These are phyloP conservation scores for Boletus insuetus DNA, from an alignment of 768 basidiomycete genomes.

Conservation along the genomic window DNA sequence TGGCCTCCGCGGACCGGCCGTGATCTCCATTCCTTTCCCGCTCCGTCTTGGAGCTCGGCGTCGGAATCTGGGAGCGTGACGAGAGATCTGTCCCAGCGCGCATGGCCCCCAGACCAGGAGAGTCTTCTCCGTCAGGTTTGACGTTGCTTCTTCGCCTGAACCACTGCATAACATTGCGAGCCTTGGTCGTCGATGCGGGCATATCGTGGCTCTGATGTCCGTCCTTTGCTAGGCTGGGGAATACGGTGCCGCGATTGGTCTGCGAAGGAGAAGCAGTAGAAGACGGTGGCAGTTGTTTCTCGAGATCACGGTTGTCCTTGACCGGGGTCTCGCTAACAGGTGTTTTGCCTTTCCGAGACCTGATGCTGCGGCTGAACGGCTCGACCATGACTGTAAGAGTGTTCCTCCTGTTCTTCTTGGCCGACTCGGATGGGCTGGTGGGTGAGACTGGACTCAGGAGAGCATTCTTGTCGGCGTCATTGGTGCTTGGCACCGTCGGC, in stretches of 20 bases:
- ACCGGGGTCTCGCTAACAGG: conserved; percentile 36
- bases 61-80: conserved; percentile 31
- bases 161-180: conserved; percentile 98
- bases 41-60: conserved; percentile 26
- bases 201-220: conserved; percentile 36
- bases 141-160: conserved; percentile 74
- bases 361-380: conserved; percentile 55
- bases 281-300: conserved; percentile 32
- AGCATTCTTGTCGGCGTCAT: conserved; percentile 26
- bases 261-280: conserved; percentile 31
- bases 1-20: conserved; percentile 26
- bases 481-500: neutral
- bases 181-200: conserved; percentile 80
- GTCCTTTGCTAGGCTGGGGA: conserved; percentile 28
- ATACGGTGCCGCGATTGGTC: conserved; percentile 23
- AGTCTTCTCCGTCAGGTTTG: conserved; percentile 29
- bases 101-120: conserved; percentile 5
- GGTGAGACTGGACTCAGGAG: conserved; percentile 38
- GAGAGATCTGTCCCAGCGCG: conserved; percentile 25
- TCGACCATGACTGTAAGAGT: conserved; percentile 88
- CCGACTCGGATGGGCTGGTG: conserved; percentile 23
- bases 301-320: conserved; percentile 41
- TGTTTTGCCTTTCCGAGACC: conserved; percentile 35
- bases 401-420: conserved; percentile 69
- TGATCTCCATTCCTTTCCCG: conserved; percentile 18